Evolutionary conservation across 371 early-diverging fungal genomes (phyloP), one percentile per base, ranked within the genome.

Genomic region (Circinella umbellata): DNA sequence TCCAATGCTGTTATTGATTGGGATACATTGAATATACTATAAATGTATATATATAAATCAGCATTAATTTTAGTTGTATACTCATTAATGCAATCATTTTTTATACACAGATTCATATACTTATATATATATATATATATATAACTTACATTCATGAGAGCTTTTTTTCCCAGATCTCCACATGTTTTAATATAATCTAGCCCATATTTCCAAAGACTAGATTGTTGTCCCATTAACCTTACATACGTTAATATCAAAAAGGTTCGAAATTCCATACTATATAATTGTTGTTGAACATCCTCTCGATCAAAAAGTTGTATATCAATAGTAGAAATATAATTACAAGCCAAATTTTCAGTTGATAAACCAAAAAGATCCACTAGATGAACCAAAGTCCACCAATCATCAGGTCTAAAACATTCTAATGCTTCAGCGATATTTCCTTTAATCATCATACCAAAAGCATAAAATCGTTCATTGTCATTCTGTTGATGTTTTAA

Each of bases 381-480:
- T n/a, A 57, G 27, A 57, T 57, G 57, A 11, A 34, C 35, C 57
- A 57, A n/a, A 9, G 35, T 18, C 57, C 57, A 57, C 57, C 57
- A 57, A 34, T 57, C 57, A 18, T 57, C n/a, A 8, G 34, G 57
- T 57, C 7, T 34, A 34, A 57, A 57, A 11, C 6, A 13, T 3
- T 57, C 57, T 27, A 57, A 57, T 7, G 10, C 57, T 13, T 10
- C 10, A 34, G n/a, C 57, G 27, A 57, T 57, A 14, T 27, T 34
- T 18, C 57, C 57, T 57, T 57, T 20, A 34, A 57, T 57, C 57
- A 57, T 9, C 35, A 34, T 57, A 27, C 27, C 57, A 34, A 10
- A 57, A 27, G 57, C 5, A 34, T 34, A 34, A 14, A 57, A 57
- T 8, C 35, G 57, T 9, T 57, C 35, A 34, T 34, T 9, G 1